Conservation (phyloP, 2,329 filamentous ascomycete species). For the Fusarium torulosum region DNA sequence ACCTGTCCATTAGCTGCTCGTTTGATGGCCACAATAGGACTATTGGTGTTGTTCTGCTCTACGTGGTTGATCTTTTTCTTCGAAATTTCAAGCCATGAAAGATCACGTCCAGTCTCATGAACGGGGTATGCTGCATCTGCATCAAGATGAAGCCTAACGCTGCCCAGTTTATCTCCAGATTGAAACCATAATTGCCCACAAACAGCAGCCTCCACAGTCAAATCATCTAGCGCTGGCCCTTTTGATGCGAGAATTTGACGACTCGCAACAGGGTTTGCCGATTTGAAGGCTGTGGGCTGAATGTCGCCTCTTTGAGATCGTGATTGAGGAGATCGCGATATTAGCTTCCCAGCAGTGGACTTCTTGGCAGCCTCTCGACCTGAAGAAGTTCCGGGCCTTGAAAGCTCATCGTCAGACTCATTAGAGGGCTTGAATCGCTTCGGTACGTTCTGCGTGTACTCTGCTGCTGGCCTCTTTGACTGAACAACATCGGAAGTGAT, state of each 20-base stretch:
- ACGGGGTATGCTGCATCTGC: conserved; percentile 8
- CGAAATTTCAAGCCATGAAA: conserved; percentile 44
- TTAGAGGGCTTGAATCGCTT: conserved; percentile 29
- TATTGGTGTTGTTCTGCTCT: conserved; percentile 30
- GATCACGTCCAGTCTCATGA: background rate
- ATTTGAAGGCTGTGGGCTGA: conserved; percentile 38
- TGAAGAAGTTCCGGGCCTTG: conserved; percentile 1
- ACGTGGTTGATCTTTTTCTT: conserved; percentile 27
- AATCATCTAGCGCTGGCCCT: background rate
- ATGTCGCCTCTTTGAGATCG: conserved; percentile 48
- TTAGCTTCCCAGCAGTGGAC: conserved; percentile 30
- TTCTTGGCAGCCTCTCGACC: conserved; percentile 18
- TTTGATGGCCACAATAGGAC: conserved; percentile 38
- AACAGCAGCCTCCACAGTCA: conserved; percentile 44
- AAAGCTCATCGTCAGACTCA: conserved; percentile 51
- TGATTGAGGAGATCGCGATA: conserved; percentile 10
- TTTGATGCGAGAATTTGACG: background rate
- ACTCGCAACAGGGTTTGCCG: background rate
- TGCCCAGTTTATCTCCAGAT: background rate
- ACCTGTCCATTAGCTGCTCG: conserved; percentile 34
- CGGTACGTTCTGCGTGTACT: conserved; percentile 2
- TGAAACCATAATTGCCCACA: conserved; percentile 35
- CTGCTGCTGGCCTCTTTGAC: conserved; percentile 20
- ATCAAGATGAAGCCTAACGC: conserved; percentile 21
- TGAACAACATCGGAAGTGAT: conserved; percentile 44